Base-by-base conservation (phyloP, 768 basidiomycete genomes). In the Dioszegia aurantiaca region DNA sequence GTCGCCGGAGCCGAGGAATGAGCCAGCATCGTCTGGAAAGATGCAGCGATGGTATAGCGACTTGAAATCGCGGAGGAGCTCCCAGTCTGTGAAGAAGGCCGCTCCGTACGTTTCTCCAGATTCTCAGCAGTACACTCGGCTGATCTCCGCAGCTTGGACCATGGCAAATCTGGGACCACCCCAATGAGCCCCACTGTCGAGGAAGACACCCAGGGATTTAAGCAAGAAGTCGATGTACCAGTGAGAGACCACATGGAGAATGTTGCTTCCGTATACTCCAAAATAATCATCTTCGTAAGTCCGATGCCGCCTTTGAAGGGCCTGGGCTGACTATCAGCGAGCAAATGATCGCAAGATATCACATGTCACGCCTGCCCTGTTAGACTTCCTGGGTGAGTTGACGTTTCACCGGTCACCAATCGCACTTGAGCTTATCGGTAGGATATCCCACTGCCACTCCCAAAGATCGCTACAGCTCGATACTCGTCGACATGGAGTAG, bases 231-330 rank as follows among this genome's bases (percentile, higher is more conserved):
- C 2, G 59, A 55, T 14, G 27, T 37, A 2, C 21, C 31, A 28
- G 39, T 64, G 2, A 47, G 56, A 23, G 63, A 64, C 19, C 49
- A 57, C 19, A 64, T 64, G 41, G 46, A 55, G 2, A 44, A 31
- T 4, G 58, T 64, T 26, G 47, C 63, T 28, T 56, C 63, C 6
- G 63, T 60, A 12, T 60, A 64, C 53, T 58, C 63, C 9, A 59
- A 59, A 31, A 39, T 64, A 21, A 43, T 64, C 27, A 14, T 61
- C 14, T 60, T 64, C 36, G 63, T 64, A 19, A 60, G 59, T 53
- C 33, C 8, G 6, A 33, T 33, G 33, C 33, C 33, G 14, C 33
- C 33, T 14, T 14, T 33, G 33, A 6, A 6, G 14, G 23, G 8
- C 3, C 26, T 33, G 47, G 19, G 48, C 48, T 51, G 48, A 51